Evolutionary conservation across 768 basidiomycete species (phyloP).

Genomic region (Naganishia onofrii): DNA sequence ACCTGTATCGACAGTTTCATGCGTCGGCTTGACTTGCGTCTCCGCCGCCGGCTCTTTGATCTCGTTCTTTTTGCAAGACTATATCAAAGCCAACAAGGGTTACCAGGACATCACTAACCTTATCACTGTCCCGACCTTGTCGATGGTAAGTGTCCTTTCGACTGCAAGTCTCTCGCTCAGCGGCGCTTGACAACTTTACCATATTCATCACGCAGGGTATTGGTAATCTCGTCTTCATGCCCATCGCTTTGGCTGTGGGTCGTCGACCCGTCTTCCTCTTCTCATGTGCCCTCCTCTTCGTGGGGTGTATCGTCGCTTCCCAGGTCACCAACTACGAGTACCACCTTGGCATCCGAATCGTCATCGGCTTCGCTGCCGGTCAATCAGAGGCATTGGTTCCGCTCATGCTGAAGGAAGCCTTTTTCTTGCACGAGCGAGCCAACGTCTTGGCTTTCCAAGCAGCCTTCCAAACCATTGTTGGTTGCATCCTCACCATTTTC

Average conservation of each 20-base stretch:
- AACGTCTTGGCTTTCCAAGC: conserved; percentile 19
- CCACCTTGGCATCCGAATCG: conserved; percentile 14
- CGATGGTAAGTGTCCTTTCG: not conserved
- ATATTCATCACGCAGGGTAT: not conserved
- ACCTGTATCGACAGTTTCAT: not conserved
- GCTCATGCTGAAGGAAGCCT: conserved; percentile 20
- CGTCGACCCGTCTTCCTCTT: conserved; percentile 14
- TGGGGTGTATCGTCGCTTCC: conserved; percentile 9
- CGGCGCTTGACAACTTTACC: not conserved
- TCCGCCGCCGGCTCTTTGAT: conserved; percentile 6
- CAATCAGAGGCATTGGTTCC: conserved; percentile 22
- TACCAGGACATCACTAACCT: conserved; percentile 13
- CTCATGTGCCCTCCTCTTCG: conserved; percentile 3
- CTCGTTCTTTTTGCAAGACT: conserved; percentile 7
- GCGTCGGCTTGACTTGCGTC: conserved; percentile 14
- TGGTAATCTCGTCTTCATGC: conserved; percentile 7
- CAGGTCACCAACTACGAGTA: conserved; percentile 16
- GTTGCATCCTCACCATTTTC: conserved; percentile 18
- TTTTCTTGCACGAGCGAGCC: conserved; percentile 24
- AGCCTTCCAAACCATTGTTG: conserved; percentile 16
- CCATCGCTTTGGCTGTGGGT: conserved; percentile 1
- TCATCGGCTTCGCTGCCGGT: conserved; percentile 21
- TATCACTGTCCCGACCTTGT: conserved; percentile 12
- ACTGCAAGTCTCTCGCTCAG: not conserved
- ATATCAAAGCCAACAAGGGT: conserved; percentile 11